These are phyloP conservation scores for Coniochaeta sp. DNA, from an alignment of 2,329 filamentous ascomycete genomes.

Conservation along the genomic window DNA sequence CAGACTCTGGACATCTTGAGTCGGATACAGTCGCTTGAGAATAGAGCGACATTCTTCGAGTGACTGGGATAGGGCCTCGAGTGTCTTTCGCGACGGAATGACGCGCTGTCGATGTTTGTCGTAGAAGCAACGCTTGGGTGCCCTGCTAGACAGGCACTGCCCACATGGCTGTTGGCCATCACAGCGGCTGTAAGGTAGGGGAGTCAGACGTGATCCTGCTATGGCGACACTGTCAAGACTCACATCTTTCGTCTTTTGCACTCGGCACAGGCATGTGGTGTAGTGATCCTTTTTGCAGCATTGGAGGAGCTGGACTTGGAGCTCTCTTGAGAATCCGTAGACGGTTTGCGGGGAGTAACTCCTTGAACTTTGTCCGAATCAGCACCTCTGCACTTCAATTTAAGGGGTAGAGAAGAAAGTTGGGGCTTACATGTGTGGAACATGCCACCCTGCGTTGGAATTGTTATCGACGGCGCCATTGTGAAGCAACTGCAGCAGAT, in stretches of 20 bases:
- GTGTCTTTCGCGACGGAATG: conserved; percentile 69
- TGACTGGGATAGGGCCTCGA: conserved; percentile 57
- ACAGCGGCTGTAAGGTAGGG: conserved; percentile 45
- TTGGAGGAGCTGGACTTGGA: conserved; percentile 28
- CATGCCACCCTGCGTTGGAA: conserved; percentile 43
- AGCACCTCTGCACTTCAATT: neutral
- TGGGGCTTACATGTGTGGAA: conserved; percentile 34
- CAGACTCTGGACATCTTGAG: conserved; percentile 42
- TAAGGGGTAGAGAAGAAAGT: neutral
- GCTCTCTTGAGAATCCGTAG: conserved; percentile 31
- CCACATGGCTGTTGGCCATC: conserved; percentile 77
- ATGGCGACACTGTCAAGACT: conserved; percentile 10
- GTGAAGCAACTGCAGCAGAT: conserved; percentile 12
- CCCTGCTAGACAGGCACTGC: conserved; percentile 75
- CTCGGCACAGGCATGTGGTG: conserved; percentile 62
- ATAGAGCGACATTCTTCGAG: conserved; percentile 59
- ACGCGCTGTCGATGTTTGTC: conserved; percentile 72
- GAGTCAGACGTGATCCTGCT: conserved; percentile 17
- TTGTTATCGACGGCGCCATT: conserved; percentile 38
- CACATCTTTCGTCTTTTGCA: conserved; percentile 74
- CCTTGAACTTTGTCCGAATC: conserved; percentile 30
- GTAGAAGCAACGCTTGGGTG: conserved; percentile 72
- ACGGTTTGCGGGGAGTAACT: conserved; percentile 42
- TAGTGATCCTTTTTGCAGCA: conserved; percentile 42
- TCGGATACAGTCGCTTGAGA: conserved; percentile 55